A percentile compares a stretch with the other conserved stretches of the same genome.
phyloP scores from a whole-genome alignment of 495 filamentous ascomycete genomes.

The Aspergillus sclerotioniger region DNA sequence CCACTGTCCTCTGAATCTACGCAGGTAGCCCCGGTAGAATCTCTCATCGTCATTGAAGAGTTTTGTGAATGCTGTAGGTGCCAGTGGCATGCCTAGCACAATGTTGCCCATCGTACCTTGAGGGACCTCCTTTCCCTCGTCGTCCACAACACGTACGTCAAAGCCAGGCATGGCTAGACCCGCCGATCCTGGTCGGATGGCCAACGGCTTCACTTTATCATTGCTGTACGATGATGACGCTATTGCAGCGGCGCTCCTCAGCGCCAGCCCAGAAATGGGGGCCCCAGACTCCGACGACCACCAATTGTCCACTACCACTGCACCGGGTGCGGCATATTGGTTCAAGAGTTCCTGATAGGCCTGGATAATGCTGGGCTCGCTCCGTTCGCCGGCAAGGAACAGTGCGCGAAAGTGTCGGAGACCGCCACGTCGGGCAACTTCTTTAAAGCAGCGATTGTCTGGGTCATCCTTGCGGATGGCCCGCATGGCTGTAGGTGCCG shows the following conservation, averaged over 20 bases:
- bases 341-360: slow-evolving; percentile 72
- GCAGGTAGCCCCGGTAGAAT: slow-evolving; percentile 79
- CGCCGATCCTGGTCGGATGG: slow-evolving; percentile 78
- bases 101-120: slow-evolving; percentile 85
- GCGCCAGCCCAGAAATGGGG: slow-evolving; percentile 79
- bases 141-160: slow-evolving; percentile 78
- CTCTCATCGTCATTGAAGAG: slow-evolving; percentile 81
- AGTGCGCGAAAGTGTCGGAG: slow-evolving; percentile 66
- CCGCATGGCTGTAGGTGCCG: slow-evolving; percentile 81
- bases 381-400: slow-evolving; percentile 87
- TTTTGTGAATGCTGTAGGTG: slow-evolving; percentile 80
- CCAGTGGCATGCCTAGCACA: slow-evolving; percentile 75
- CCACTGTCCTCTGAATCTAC: slow-evolving; percentile 76
- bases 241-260: slow-evolving; percentile 41
- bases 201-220: slow-evolving; percentile 30
- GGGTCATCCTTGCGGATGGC: slow-evolving; percentile 87
- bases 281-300: slow-evolving; percentile 93
- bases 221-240: slow-evolving; percentile 9
- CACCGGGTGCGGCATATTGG: slow-evolving; percentile 58
- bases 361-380: slow-evolving; percentile 79
- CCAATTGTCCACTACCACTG: slow-evolving; percentile 88
- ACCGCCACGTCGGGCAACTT: slow-evolving; percentile 62
- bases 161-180: slow-evolving; percentile 91
- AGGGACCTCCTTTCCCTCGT: slow-evolving; percentile 66
- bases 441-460: slow-evolving; percentile 60